A percentile compares a stretch with the other conserved stretches of the same genome.
These are phyloP conservation scores for Lactifluus subvellereus DNA, from an alignment of 768 basidiomycete genomes.

Conservation along the genomic window DNA sequence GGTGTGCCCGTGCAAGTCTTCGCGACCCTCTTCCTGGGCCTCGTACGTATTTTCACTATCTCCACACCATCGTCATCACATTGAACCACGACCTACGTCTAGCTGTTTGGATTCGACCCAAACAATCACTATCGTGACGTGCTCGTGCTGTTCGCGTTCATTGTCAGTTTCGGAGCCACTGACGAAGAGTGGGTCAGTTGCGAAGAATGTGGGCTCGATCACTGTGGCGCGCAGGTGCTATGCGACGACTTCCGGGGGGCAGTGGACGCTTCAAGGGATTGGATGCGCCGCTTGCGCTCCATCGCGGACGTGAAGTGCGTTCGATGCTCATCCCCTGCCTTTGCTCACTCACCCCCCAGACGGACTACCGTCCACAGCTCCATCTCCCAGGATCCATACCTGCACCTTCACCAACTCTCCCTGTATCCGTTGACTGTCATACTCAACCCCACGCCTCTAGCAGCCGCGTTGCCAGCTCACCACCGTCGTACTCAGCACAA, in stretches of 20 bases:
- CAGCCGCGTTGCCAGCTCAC: no score
- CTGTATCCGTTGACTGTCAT: no score
- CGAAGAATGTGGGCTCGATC: neutral
- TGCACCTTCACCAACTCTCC: no score
- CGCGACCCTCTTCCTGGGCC: slow-evolving; percentile 78
- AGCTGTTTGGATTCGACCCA: slow-evolving; percentile 83
- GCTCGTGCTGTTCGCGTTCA: no score
- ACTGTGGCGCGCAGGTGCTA: neutral
- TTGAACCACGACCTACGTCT: neutral
- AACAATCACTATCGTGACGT: slow-evolving; percentile 88
- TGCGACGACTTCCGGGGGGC: neutral
- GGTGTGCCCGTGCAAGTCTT: slow-evolving; percentile 81
- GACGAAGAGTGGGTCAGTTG: slow-evolving; percentile 25
- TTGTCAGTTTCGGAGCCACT: slow-evolving; percentile 66
- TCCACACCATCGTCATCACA: neutral
- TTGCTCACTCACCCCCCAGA: no score
- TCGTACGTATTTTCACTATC: slow-evolving; percentile 41
- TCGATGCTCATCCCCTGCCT: no score
- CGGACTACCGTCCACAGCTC: no score
- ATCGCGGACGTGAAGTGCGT: neutral
- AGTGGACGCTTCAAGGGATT: slow-evolving; percentile 11
- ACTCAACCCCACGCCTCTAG: no score
- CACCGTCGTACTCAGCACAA: no score
- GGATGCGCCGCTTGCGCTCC: slow-evolving; percentile 6
- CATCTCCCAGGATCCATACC: no score